phyloP scores from a whole-genome alignment of 2,329 filamentous ascomycete genomes.

The Curvularia hawaiiensis region DNA sequence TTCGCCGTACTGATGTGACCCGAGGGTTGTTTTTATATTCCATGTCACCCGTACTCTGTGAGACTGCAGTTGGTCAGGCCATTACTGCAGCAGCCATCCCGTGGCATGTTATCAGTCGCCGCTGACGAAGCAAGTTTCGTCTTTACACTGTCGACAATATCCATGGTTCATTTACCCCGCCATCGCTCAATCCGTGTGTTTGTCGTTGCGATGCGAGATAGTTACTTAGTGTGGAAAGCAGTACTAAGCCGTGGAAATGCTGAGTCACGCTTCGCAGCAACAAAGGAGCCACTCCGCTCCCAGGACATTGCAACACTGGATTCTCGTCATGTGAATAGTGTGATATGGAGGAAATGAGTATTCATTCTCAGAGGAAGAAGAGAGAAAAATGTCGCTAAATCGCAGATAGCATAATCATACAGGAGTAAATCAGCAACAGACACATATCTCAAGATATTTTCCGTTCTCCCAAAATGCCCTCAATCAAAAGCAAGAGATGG shows the following conservation, averaged over 20 bases:
- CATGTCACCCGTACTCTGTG: neutral
- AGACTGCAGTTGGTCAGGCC: neutral
- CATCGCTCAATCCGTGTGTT: neutral
- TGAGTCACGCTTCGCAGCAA: neutral
- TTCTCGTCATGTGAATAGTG: neutral
- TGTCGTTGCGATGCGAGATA: neutral
- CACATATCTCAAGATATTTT: neutral
- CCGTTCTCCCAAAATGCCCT: neutral
- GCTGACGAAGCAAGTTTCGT: neutral
- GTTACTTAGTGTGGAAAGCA: neutral
- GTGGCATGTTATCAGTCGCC: neutral
- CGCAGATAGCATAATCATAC: neutral
- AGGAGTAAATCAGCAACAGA: too few species aligned
- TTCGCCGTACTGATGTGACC: too few species aligned
- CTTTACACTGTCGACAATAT: neutral
- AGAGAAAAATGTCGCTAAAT: neutral
- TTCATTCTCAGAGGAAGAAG: neutral
- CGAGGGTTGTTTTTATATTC: neutral
- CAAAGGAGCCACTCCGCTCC: neutral
- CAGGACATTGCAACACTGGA: neutral
- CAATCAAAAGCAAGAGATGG: neutral
- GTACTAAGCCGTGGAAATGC: neutral
- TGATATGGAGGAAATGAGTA: neutral
- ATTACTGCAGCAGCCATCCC: neutral
- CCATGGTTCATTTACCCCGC: neutral